Percentiles rank a stretch among this genome's conserved stretches.
These are phyloP conservation scores for Leccinum subrobustum DNA, from an alignment of 1,284 basidiomycete genomes.

Conservation along the genomic window DNA sequence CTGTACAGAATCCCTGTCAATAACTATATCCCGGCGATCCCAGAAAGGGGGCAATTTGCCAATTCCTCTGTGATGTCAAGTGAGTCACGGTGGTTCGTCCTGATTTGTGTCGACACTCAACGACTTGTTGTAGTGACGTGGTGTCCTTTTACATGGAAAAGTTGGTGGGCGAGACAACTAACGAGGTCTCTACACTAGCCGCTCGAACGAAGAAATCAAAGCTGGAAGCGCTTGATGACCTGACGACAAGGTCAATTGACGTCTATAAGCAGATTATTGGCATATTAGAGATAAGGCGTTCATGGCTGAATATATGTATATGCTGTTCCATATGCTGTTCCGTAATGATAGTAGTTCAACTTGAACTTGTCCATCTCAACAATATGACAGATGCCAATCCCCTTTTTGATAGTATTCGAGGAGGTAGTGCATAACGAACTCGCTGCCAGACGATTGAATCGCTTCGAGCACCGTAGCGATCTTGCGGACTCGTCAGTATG, in stretches of 20 bases:
- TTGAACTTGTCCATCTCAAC: too few species aligned
- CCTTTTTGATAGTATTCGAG: too few species aligned
- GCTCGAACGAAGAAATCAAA: not conserved
- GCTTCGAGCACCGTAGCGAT: too few species aligned
- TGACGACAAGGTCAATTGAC: not conserved
- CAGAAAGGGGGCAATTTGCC: not conserved
- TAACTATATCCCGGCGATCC: constrained; percentile 18
- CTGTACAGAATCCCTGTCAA: not conserved
- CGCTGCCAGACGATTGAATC: too few species aligned
- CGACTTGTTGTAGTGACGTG: not conserved
- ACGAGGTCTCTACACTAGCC: not conserved
- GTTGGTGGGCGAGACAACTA: not conserved
- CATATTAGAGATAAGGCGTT: not conserved
- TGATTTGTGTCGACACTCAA: not conserved
- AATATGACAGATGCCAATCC: too few species aligned
- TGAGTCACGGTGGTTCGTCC: not conserved
- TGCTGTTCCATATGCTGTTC: not conserved
- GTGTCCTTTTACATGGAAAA: not conserved
- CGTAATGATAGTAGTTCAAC: too few species aligned
- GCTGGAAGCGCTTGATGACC: not conserved
- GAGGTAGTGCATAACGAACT: too few species aligned
- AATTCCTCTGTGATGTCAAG: not conserved
- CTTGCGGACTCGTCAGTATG: too few species aligned
- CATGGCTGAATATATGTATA: not conserved
- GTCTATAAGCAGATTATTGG: not conserved